Evolutionary conservation across 148 eudicot species (phyloP), one percentile per base, ranked within the genome.

Genomic region (Amaranthus hypochondriacus): DNA sequence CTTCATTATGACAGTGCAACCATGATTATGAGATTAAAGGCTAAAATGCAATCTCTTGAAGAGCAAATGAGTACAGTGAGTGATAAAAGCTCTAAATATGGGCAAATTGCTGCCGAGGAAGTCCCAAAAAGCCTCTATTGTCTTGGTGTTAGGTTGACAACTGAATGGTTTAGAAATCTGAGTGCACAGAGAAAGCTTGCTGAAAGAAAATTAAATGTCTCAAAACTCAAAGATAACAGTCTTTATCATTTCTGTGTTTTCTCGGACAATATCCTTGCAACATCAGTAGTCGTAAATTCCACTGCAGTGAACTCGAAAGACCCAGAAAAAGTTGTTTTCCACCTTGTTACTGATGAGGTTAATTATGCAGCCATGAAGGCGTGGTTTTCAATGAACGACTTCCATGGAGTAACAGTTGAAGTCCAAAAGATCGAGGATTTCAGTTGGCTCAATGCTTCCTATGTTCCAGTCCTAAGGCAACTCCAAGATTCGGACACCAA

Each of bases 51-150:
- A 76, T 89, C 86, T 71, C 88, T 91, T 44, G 97, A 91, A 81
- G 97, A 91, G 70, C 91, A 91, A 73, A 82, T 83, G 91, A 89
- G 80, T 74, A 73, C 86, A 6, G 85, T 89, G 39, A 87, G 56
- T 54, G 97, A 89, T 65, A 91, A 89, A 75, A 91, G 93, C 75
- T 81, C 86, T 1, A 89, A 89, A 64, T 91, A 86, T 82, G 93
- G 93, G 54, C 93, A 91, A 72, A 91, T 91, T 55, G 97, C 92
- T 44, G 97, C 97, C 52, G 97, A 91, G 82, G 97, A 91, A 89
- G 91, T 91, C 54, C 97, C 97, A 21, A 91, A 91, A 74, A 83
- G 90, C 82, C 86, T 91, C 43, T 91, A 87, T 75, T 91, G 97
- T 77, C 93, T 91, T 56, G 97, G 97, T 72, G 88, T 91, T 62